A percentile compares a stretch with the other conserved stretches of the same genome.
These are phyloP conservation scores for Fusarium pilosicola DNA, from an alignment of 2,329 filamentous ascomycete species.

Conservation along the genomic window DNA sequence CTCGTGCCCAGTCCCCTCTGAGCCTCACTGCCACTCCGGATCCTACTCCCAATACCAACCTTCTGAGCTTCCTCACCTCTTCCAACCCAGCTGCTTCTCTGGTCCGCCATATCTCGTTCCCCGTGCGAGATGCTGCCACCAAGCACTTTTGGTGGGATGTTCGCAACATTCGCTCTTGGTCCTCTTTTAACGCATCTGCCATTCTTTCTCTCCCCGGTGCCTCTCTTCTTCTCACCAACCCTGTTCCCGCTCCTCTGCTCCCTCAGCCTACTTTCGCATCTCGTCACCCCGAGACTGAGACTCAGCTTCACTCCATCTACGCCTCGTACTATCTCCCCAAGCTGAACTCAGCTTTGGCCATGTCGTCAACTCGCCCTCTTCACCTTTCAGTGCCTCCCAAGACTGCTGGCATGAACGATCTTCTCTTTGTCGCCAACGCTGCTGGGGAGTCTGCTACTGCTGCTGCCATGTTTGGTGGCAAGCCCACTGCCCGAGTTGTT, in stretches of 20 bases:
- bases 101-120: slow-evolving; percentile 81
- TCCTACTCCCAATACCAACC: slow-evolving; percentile 69
- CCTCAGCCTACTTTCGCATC: slow-evolving; percentile 66
- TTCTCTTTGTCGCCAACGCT: slow-evolving; percentile 73
- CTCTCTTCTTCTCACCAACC: slow-evolving; percentile 75
- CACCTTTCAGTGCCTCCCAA: slow-evolving; percentile 59
- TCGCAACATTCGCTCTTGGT: slow-evolving; percentile 86
- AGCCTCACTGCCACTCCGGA: slow-evolving; percentile 55
- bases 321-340: slow-evolving; percentile 83
- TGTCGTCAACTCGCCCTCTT: slow-evolving; percentile 75
- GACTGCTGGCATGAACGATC: slow-evolving; percentile 56
- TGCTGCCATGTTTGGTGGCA: slow-evolving; percentile 59
- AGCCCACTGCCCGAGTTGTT: slow-evolving; percentile 70
- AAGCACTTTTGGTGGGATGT: slow-evolving; percentile 98
- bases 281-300: slow-evolving; percentile 81
- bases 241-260: slow-evolving; percentile 70
- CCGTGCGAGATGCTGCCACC: slow-evolving; percentile 70
- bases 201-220: slow-evolving; percentile 80
- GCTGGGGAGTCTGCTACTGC: slow-evolving; percentile 66
- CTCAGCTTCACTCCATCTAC: slow-evolving; percentile 79
- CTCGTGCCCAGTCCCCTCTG: slow-evolving; percentile 59
- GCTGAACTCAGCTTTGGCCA: slow-evolving; percentile 83
- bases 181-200: slow-evolving; percentile 76
- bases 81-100: slow-evolving; percentile 85
- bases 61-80: slow-evolving; percentile 80